These are phyloP conservation scores for Pythium pyrilobum DNA, from an alignment of 352 stramenopile genomes.

Conservation along the genomic window DNA sequence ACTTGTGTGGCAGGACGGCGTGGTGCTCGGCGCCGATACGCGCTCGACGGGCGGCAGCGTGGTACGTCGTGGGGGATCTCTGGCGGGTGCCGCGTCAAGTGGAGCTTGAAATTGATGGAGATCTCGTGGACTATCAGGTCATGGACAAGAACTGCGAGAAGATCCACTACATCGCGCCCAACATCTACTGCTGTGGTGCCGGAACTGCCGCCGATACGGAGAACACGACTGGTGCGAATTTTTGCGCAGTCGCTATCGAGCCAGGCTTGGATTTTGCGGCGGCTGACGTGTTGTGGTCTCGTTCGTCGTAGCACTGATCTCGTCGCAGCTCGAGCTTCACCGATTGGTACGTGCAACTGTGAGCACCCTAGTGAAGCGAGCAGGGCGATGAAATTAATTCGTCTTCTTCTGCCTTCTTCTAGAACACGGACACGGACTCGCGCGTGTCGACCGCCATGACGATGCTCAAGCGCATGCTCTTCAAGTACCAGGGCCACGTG, in stretches of 20 bases:
- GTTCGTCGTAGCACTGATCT: constrained; percentile 40
- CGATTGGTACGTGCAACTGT: constrained; percentile 67
- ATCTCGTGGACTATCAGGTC: constrained; percentile 39
- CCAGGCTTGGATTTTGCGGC: not conserved
- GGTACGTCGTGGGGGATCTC: constrained; percentile 14
- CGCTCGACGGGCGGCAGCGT: constrained; percentile 94
- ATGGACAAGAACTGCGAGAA: constrained; percentile 99
- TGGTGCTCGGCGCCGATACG: constrained; percentile 97
- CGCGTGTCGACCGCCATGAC: constrained; percentile 97
- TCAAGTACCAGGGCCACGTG: constrained; percentile 96
- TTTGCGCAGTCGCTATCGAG: not conserved
- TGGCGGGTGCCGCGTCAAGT: not conserved
- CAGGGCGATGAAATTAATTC: no score
- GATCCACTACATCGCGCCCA: constrained; percentile 99
- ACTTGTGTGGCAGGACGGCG: constrained; percentile 64
- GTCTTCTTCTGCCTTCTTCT: not conserved
- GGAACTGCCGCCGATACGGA: constrained; percentile 98
- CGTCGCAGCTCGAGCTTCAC: constrained; percentile 94
- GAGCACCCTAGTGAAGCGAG: constrained; percentile 10
- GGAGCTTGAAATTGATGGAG: not conserved
- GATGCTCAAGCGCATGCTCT: constrained; percentile 96
- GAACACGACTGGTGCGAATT: constrained; percentile 68
- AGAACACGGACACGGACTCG: constrained; percentile 82
- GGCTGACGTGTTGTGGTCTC: no score
- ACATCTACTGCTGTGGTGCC: constrained; percentile 99